Conservation (phyloP, 441 rosid species). For the Hypseocharis bilobata region DNA sequence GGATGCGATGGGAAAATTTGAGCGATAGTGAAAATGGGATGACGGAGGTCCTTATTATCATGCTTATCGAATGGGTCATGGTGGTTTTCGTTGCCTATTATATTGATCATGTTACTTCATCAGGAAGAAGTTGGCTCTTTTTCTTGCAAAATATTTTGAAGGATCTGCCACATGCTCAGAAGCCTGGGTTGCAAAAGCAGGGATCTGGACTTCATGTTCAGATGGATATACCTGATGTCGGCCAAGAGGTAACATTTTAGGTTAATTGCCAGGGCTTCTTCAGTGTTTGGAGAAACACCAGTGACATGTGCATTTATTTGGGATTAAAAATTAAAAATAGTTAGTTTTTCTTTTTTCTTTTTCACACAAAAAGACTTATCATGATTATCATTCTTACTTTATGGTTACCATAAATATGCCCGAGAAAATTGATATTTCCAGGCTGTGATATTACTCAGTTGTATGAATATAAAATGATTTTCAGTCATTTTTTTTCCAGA, state of each 20-base stretch:
- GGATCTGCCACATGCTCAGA: neutral
- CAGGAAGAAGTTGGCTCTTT: constrained; percentile 8
- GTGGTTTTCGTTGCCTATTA: constrained; percentile 2
- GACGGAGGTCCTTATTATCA: constrained; percentile 12
- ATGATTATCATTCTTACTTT: too few species aligned
- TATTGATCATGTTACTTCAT: constrained; percentile 5
- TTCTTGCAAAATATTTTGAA: neutral
- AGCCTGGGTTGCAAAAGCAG: constrained; percentile 6
- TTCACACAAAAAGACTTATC: too few species aligned
- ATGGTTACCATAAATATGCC: too few species aligned
- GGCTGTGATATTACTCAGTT: too few species aligned
- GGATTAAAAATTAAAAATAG: too few species aligned
- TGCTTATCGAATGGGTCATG: constrained; percentile 13
- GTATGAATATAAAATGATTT: too few species aligned
- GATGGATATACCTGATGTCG: constrained; percentile 16
- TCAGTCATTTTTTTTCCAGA: neutral
- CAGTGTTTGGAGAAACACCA: neutral
- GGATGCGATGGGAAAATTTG: constrained; percentile 16
- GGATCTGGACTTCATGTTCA: constrained; percentile 8
- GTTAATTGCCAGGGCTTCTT: neutral
- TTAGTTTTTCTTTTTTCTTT: too few species aligned
- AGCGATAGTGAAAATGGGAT: constrained; percentile 3
- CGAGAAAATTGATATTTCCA: too few species aligned
- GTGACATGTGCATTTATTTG: too few species aligned
- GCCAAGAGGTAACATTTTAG: constrained; percentile 11